Evolutionary conservation across 2,329 filamentous ascomycete species (phyloP), one percentile per base, ranked within the genome.

Genomic region (Lachnellula arida): DNA sequence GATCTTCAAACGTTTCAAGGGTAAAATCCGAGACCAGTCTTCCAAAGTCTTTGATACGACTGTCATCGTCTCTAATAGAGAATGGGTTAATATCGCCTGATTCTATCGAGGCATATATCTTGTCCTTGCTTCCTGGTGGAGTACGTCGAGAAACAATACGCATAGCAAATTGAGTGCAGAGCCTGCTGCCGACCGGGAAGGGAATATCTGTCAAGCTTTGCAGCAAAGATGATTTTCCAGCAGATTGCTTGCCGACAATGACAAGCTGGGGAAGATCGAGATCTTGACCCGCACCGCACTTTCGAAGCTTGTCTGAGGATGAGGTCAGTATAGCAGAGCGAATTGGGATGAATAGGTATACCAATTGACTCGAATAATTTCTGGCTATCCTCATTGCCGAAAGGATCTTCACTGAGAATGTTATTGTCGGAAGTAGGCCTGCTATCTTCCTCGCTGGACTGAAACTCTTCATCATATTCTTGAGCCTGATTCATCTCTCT

Each of bases 151-250:
- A 73, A 2, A 73, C 63, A 7, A 74, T 73, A 1, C 71, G 67
- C 0, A 70, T 74, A 0, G 72, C 70, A 42, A 72, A 74, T 15
- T 72, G 68, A 44, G 72, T 74, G 49, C 72, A 74, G 17, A 68
- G 65, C 0, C 63, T 62, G 5, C 55, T 61, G 11, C 67, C 67
- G 0, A 71, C 66, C 0, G 68, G 70, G 35, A 74, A 74, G 0
- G 72, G 72, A 15, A 74, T 72, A 2, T 70, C 71, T 1, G 70
- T 73, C 50, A 74, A 55, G 19, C 67, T 72, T 47, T 70, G 69
- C 2, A 74, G 60, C 1, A 74, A 61, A 5, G 72, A 73, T 0
- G 72, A 74, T 23, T 74, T 74, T 2, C 72, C 72, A 2, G 69
- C 64, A 0, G 71, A 74, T 55, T 74, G 72, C 0, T 68, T 65